Conservation (phyloP, 192 early-diverging fungal species). For the Chytriomyces hyalinus region DNA sequence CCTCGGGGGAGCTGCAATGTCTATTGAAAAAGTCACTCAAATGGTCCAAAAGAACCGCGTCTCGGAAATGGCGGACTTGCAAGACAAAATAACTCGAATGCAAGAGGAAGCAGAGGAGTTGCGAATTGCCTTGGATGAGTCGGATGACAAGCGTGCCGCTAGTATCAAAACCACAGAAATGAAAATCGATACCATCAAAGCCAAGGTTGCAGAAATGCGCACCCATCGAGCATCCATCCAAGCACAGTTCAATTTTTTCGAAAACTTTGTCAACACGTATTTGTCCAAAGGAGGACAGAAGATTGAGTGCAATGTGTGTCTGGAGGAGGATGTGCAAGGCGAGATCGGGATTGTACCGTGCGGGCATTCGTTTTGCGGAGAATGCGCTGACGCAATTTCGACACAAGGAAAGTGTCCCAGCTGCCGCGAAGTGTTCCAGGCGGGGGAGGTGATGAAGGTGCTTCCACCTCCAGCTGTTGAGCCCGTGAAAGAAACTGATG, state of each 20-base stretch:
- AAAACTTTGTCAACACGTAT: conserved; percentile 24
- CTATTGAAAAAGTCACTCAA: conserved; percentile 27
- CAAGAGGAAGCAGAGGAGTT: too few species aligned
- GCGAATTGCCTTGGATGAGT: too few species aligned
- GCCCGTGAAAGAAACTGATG: conserved; percentile 1
- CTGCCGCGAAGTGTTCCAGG: background rate
- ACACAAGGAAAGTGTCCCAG: conserved; percentile 8
- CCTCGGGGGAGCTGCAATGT: background rate
- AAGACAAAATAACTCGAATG: too few species aligned
- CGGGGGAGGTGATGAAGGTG: background rate
- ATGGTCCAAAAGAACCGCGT: conserved; percentile 10
- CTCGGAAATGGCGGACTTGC: background rate
- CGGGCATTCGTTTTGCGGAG: conserved; percentile 24
- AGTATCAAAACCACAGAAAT: too few species aligned
- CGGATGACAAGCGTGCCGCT: too few species aligned
- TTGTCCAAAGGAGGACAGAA: background rate
- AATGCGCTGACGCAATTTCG: conserved; percentile 5
- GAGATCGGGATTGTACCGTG: conserved; percentile 13
- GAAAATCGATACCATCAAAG: too few species aligned
- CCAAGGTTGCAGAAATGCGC: background rate
- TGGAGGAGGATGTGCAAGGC: conserved; percentile 11
- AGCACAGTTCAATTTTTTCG: conserved; percentile 17
- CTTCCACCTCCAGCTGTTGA: conserved; percentile 18
- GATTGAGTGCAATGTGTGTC: conserved; percentile 12
- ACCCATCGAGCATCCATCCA: background rate